phyloP scores from a whole-genome alignment of 441 rosid genomes.

The Breynia disticha region DNA sequence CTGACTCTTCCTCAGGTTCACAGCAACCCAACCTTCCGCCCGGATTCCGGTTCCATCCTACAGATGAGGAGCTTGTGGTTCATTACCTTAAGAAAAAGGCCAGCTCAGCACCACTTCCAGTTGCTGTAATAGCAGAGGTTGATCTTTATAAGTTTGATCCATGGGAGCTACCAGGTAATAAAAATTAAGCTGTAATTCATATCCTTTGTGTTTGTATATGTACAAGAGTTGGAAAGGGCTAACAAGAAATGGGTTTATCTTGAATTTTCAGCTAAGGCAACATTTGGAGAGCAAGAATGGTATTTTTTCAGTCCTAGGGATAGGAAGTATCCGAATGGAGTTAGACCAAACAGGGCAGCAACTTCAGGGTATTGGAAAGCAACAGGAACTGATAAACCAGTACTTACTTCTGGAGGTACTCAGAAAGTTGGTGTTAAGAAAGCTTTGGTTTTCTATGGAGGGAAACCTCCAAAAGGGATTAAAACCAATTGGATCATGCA shows the following conservation, averaged over 20 bases:
- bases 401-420: slow-evolving; percentile 43
- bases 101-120: slow-evolving; percentile 61
- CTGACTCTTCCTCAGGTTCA: slow-evolving; percentile 46
- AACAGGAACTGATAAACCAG: slow-evolving; percentile 88
- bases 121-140: slow-evolving; percentile 68
- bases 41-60: slow-evolving; percentile 76
- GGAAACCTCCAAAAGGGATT: slow-evolving; percentile 85
- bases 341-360: slow-evolving; percentile 89
- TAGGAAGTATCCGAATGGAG: slow-evolving; percentile 88
- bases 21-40: slow-evolving; percentile 75
- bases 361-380: slow-evolving; percentile 99
- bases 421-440: slow-evolving; percentile 90
- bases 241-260: neutral
- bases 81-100: slow-evolving; percentile 80
- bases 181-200: neutral
- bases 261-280: slow-evolving; percentile 55
- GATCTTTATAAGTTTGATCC: slow-evolving; percentile 84
- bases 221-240: neutral
- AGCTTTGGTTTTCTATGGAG: slow-evolving; percentile 86
- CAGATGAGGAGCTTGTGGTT: slow-evolving; percentile 75
- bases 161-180: slow-evolving; percentile 76
- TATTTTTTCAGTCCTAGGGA: slow-evolving; percentile 91
- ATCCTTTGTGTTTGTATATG: neutral
- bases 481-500: slow-evolving; percentile 99
- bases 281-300: slow-evolving; percentile 92